These are phyloP conservation scores for Lyophyllum semitale DNA, from an alignment of 768 basidiomycete genomes.

Conservation along the genomic window DNA sequence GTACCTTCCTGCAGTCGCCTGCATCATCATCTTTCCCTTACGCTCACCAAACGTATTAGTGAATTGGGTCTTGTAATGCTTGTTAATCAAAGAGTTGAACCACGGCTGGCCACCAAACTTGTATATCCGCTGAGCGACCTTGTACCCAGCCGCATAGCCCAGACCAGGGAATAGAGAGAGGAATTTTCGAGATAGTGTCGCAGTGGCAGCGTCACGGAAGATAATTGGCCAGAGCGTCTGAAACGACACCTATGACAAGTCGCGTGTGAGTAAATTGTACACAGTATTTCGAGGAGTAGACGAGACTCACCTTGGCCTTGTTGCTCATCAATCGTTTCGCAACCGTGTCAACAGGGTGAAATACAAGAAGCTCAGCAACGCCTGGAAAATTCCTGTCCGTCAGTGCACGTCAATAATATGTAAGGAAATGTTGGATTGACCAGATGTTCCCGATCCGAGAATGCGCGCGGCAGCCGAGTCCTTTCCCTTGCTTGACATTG, in stretches of 20 bases:
- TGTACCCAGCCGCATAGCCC: conserved; percentile 98
- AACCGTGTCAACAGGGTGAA: conserved; percentile 96
- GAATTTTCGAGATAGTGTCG: conserved; percentile 67
- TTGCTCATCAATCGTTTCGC: conserved; percentile 99
- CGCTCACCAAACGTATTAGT: conserved; percentile 88
- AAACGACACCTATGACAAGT: conserved; percentile 53
- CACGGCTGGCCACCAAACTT: conserved; percentile 99
- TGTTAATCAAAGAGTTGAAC: conserved; percentile 90
- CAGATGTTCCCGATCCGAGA: conserved; percentile 90
- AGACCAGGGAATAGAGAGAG: conserved; percentile 97
- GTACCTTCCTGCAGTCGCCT: conserved; percentile 92
- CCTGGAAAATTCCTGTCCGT: conserved; percentile 45
- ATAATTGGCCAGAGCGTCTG: conserved; percentile 73
- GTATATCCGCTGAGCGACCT: conserved; percentile 90
- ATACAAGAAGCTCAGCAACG: conserved; percentile 91
- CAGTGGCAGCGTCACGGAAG: conserved; percentile 82
- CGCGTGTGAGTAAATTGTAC: background rate
- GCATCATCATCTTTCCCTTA: conserved; percentile 94
- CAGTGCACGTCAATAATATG: background rate
- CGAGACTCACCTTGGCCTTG: conserved; percentile 68
- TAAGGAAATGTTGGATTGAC: conserved; percentile 43
- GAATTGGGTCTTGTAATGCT: conserved; percentile 81
- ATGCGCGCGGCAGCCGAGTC: conserved; percentile 91
- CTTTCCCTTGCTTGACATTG: conserved; percentile 56
- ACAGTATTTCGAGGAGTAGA: background rate